These are phyloP conservation scores for Vigna angularis DNA, from an alignment of 306 rosid species.

Conservation along the genomic window DNA sequence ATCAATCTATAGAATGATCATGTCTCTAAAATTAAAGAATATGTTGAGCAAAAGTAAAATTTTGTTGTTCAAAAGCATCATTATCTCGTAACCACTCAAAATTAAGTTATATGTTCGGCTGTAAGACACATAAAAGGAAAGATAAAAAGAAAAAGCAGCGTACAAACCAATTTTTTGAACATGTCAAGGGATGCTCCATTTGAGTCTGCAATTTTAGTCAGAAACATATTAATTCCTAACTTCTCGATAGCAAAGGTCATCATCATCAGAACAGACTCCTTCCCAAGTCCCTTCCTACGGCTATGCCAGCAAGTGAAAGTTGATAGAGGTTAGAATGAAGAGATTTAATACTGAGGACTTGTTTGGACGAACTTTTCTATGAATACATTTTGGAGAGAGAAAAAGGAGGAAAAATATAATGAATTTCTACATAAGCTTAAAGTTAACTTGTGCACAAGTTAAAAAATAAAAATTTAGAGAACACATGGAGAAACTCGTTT, in stretches of 20 bases:
- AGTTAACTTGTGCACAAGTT: no score
- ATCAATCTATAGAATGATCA: slow-evolving; percentile 24
- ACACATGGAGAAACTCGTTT: no score
- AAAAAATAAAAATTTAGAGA: no score
- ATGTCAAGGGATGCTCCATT: slow-evolving; percentile 77
- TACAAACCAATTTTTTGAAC: slow-evolving; percentile 80
- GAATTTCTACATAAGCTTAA: no score
- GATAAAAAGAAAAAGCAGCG: slow-evolving; percentile 24
- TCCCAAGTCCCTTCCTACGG: slow-evolving; percentile 88
- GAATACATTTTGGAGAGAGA: no score
- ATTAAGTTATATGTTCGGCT: not conserved
- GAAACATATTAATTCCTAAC: slow-evolving; percentile 69
- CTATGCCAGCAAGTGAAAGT: slow-evolving; percentile 69
- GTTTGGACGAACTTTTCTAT: no score
- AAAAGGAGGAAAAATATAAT: no score
- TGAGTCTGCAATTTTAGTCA: slow-evolving; percentile 82
- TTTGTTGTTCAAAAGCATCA: slow-evolving; percentile 15
- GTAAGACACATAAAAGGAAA: not conserved
- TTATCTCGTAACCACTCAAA: slow-evolving; percentile 6
- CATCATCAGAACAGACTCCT: slow-evolving; percentile 83
- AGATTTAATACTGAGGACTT: not conserved
- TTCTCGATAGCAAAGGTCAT: slow-evolving; percentile 78
- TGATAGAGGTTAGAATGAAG: slow-evolving; percentile 36
- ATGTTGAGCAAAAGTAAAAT: slow-evolving; percentile 8
- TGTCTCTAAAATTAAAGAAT: slow-evolving; percentile 6